A percentile compares a stretch with the other conserved stretches of the same genome.
These are phyloP conservation scores for Cystobasidium sp. DNA, from an alignment of 1,284 basidiomycete species.

Conservation along the genomic window DNA sequence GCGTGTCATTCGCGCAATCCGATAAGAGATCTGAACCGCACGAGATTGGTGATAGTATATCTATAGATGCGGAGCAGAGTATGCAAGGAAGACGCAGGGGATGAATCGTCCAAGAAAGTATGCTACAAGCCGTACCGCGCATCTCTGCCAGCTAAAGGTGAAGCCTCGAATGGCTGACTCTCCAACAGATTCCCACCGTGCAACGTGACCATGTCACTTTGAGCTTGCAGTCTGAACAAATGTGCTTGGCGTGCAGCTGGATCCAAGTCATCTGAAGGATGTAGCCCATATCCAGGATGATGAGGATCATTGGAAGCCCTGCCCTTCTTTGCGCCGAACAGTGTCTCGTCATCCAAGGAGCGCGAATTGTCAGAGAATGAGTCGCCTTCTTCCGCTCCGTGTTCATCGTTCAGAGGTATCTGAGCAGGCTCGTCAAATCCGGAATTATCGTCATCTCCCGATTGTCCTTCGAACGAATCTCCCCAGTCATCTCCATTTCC, in stretches of 20 bases:
- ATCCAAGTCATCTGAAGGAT: slow-evolving; percentile 4
- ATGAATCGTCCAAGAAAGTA: background rate
- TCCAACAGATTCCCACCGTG: slow-evolving; percentile 51
- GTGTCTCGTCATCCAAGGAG: slow-evolving; percentile 41
- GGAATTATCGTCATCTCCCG: slow-evolving; percentile 27
- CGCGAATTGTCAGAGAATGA: slow-evolving; percentile 40
- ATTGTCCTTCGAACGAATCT: slow-evolving; percentile 43
- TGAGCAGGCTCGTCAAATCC: slow-evolving; percentile 35
- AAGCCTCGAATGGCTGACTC: slow-evolving; percentile 44
- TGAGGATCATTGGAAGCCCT: background rate
- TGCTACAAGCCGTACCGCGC: slow-evolving; percentile 32
- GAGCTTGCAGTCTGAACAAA: slow-evolving; percentile 49
- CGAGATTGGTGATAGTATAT: background rate
- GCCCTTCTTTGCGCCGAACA: slow-evolving; percentile 40
- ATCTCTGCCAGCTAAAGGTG: slow-evolving; percentile 39
- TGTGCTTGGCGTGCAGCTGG: slow-evolving; percentile 16
- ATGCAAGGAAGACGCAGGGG: background rate
- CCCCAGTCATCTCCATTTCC: slow-evolving; percentile 40
- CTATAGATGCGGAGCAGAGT: background rate
- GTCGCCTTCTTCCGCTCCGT: slow-evolving; percentile 1
- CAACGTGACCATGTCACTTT: slow-evolving; percentile 50
- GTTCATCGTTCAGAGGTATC: slow-evolving; percentile 29
- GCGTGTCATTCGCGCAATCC: background rate
- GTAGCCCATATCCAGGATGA: background rate
- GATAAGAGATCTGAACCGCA: slow-evolving; percentile 53